Evolutionary conservation across 2,329 filamentous ascomycete genomes (phyloP).

Genomic region (Cryphonectria nitschkei): DNA sequence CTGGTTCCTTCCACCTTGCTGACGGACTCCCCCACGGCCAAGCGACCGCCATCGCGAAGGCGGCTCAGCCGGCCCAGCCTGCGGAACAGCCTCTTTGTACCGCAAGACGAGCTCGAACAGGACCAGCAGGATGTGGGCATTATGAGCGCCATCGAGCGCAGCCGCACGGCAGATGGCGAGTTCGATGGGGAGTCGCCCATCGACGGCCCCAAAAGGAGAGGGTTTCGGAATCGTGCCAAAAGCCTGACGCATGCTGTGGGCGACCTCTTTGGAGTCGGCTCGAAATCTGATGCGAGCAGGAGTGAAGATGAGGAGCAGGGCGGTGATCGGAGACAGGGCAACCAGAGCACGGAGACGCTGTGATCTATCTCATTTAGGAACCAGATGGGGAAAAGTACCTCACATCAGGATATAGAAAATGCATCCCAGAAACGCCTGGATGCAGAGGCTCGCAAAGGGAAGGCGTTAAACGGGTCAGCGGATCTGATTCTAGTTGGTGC

Average conservation of each 20-base stretch:
- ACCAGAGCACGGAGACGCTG: slow-evolving; percentile 13
- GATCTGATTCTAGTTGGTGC: neutral
- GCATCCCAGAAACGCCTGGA: neutral
- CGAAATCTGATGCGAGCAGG: slow-evolving; percentile 9
- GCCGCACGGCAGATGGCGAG: slow-evolving; percentile 16
- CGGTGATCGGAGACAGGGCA: neutral
- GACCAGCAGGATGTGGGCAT: slow-evolving; percentile 28
- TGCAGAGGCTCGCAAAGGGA: slow-evolving; percentile 7
- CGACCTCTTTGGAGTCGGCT: slow-evolving; percentile 23
- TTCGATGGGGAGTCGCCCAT: slow-evolving; percentile 2
- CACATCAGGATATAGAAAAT: neutral
- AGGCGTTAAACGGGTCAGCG: slow-evolving; percentile 3
- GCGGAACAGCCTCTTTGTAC: slow-evolving; percentile 58
- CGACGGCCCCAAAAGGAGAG: slow-evolving; percentile 13
- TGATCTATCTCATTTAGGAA: neutral
- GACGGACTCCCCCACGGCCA: slow-evolving; percentile 44
- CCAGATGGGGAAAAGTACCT: neutral
- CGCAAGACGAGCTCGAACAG: slow-evolving; percentile 46
- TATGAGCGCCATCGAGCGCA: slow-evolving; percentile 27
- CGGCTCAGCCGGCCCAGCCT: slow-evolving; percentile 54
- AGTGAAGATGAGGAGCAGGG: neutral
- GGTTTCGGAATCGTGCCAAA: slow-evolving; percentile 28
- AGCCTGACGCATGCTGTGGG: slow-evolving; percentile 29
- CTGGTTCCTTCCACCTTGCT: slow-evolving; percentile 61
- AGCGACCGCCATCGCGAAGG: slow-evolving; percentile 48